A percentile compares a stretch with the other conserved stretches of the same genome.
Conservation (phyloP, 2,329 filamentous ascomycete genomes). For the Ceratocystis papillata region DNA sequence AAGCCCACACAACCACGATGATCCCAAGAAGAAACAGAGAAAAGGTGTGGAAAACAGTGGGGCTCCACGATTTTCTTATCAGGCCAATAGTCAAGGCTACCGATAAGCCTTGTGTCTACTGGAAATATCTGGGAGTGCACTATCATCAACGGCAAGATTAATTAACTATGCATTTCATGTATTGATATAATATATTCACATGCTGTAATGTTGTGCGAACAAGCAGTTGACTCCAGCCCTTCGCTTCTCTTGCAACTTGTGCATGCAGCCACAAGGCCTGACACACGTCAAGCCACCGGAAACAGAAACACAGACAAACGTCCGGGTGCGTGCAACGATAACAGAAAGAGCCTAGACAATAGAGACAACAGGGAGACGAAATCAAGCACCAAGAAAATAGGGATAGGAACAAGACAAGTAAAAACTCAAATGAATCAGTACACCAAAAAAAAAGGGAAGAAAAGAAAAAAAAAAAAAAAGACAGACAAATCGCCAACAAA, state of each 20-base stretch:
- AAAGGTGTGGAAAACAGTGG: no score
- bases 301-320: neutral
- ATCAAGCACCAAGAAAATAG: neutral
- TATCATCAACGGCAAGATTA: no score
- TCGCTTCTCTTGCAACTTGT: neutral
- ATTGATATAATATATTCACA: conserved; percentile 7
- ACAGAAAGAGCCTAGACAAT: neutral
- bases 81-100: no score
- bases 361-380: no score
- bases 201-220: conserved; percentile 3
- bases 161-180: neutral
- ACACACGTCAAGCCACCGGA: neutral
- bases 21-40: no score
- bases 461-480: neutral
- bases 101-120: no score
- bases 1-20: no score
- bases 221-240: neutral
- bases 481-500: conserved; percentile 1
- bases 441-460: neutral
- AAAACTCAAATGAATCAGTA: neutral
- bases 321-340: neutral
- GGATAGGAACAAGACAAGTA: neutral
- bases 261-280: neutral
- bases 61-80: no score
- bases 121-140: no score